phyloP scores from a whole-genome alignment of 805 yeast species.

The Saturnispora halmiae region DNA sequence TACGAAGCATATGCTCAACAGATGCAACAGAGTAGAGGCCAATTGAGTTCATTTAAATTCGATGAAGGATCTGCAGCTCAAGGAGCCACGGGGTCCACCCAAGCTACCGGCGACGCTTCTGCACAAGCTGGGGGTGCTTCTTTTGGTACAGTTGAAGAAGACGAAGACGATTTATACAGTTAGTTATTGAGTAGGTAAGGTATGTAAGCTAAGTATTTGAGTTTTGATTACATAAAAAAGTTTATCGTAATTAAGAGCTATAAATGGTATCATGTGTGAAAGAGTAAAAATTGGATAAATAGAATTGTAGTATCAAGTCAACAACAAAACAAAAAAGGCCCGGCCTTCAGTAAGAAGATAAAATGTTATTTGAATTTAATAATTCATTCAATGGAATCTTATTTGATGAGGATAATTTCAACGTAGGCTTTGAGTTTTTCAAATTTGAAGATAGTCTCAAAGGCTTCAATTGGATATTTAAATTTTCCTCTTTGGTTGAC shows the following conservation, averaged over 20 bases:
- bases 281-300: conserved; percentile 1
- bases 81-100: conserved; percentile 20
- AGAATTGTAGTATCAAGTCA: neutral
- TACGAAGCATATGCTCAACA: conserved; percentile 98
- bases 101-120: conserved; percentile 23
- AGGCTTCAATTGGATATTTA: conserved; percentile 13
- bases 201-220: neutral
- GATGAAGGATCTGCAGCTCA: conserved; percentile 32
- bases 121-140: conserved; percentile 34
- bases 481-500: neutral
- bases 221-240: conserved; percentile 5
- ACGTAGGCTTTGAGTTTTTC: conserved; percentile 6
- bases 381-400: conserved; percentile 6
- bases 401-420: conserved; percentile 2
- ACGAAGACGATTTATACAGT: conserved; percentile 38
- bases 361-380: conserved; percentile 4
- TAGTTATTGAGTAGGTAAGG: conserved; percentile 10
- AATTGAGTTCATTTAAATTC: conserved; percentile 82
- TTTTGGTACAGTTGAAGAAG: conserved; percentile 42
- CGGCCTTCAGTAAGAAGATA: conserved; percentile 4
- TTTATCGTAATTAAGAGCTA: too few relatives aligned
- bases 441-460: conserved; percentile 10
- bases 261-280: neutral
- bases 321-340: neutral
- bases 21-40: conserved; percentile 92